Conservation (phyloP, 805 yeast species). For the Zygosaccharomyces pseudorouxii region DNA sequence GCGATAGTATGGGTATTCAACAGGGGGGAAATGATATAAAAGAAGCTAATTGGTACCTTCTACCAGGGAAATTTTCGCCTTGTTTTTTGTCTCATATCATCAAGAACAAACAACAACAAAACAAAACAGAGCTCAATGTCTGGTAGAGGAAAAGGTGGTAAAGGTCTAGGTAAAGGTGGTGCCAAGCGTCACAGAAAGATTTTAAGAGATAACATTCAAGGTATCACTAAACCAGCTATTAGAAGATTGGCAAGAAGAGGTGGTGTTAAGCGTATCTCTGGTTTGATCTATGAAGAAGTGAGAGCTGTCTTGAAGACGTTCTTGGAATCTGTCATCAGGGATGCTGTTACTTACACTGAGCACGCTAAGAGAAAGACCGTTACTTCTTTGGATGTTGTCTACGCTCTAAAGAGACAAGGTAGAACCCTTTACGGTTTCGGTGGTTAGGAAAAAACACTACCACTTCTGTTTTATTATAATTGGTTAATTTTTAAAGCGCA, state of each 20-base stretch:
- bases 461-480: neutral
- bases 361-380: constrained; percentile 99
- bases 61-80: neutral
- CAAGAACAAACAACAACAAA: constrained; percentile 11
- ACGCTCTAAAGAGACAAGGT: constrained; percentile 99
- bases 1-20: constrained; percentile 10
- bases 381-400: constrained; percentile 96
- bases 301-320: constrained; percentile 94
- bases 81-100: neutral
- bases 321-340: constrained; percentile 96
- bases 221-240: constrained; percentile 99
- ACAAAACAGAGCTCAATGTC: constrained; percentile 55
- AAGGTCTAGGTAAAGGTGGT: constrained; percentile 99
- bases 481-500: neutral
- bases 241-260: constrained; percentile 99
- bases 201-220: constrained; percentile 98
- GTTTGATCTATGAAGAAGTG: constrained; percentile 97
- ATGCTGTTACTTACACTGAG: constrained; percentile 98
- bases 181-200: constrained; percentile 99
- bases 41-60: neutral
- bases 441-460: constrained; percentile 54
- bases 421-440: constrained; percentile 99
- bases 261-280: constrained; percentile 99
- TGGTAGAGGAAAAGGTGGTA: constrained; percentile 99
- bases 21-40: constrained; percentile 1